A percentile compares a stretch with the other conserved stretches of the same genome.
Conservation (phyloP, 768 basidiomycete species). For the Hygrophoropsis aurantiaca region DNA sequence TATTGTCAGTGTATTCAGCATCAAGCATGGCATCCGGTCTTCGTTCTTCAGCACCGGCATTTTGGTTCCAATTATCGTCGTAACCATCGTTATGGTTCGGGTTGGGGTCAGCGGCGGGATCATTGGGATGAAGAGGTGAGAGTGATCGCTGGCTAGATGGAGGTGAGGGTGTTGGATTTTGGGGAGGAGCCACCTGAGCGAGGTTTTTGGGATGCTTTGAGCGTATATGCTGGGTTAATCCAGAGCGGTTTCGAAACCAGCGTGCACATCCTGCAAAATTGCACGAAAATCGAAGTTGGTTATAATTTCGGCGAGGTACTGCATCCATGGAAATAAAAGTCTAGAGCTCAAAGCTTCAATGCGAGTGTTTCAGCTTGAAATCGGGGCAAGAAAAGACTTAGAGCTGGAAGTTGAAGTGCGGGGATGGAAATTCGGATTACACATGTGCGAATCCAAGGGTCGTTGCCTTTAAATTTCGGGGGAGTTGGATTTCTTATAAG, state of each 20-base stretch:
- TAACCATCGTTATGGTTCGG: background rate
- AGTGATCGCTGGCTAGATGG: background rate
- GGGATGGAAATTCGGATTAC: no score
- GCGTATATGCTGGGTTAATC: slow-evolving; percentile 1
- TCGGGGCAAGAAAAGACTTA: no score
- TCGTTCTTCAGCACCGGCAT: background rate
- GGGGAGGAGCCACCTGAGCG: background rate
- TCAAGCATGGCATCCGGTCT: background rate
- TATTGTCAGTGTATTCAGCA: background rate
- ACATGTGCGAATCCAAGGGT: no score
- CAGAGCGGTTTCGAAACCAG: slow-evolving; percentile 1
- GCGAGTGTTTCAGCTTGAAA: no score
- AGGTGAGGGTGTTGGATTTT: background rate
- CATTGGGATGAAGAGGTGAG: background rate
- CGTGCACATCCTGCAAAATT: background rate
- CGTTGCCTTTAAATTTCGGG: background rate
- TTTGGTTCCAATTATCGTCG: no score
- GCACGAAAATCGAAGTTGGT: background rate
- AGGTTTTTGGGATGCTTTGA: background rate
- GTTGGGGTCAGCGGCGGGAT: background rate
- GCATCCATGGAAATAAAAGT: no score
- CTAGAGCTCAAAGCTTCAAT: no score
- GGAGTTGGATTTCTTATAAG: background rate
- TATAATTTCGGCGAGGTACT: background rate
- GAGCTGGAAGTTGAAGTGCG: no score